phyloP scores from a whole-genome alignment of 2,329 filamentous ascomycete species.

The Colletotrichum sp. region DNA sequence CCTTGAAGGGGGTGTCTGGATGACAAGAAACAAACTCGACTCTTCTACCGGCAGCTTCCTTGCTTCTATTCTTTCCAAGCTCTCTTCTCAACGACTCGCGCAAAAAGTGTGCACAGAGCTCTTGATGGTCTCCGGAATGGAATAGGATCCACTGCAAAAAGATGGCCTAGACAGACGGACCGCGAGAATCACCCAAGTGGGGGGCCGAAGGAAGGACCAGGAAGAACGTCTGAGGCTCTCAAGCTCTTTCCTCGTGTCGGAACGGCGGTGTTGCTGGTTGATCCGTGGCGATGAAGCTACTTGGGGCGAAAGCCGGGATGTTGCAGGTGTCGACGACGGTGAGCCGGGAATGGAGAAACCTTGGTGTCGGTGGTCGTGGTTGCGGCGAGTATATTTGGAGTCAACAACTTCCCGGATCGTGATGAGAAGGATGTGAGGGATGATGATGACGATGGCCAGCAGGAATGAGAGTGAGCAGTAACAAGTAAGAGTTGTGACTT shows the following conservation, averaged over 20 bases:
- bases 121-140: slow-evolving; percentile 9
- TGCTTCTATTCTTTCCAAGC: slow-evolving; percentile 16
- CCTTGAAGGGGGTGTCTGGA: slow-evolving; percentile 15
- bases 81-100: slow-evolving; percentile 6
- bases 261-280: not conserved
- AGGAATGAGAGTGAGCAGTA: not conserved
- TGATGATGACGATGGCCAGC: not conserved
- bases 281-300: slow-evolving; percentile 10
- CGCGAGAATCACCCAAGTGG: slow-evolving; percentile 23
- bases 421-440: not conserved
- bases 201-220: slow-evolving; percentile 16
- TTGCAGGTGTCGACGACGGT: slow-evolving; percentile 15
- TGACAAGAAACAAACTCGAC: slow-evolving; percentile 19
- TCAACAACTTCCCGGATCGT: not conserved
- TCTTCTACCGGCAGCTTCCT: slow-evolving; percentile 9
- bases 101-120: slow-evolving; percentile 22
- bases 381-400: not conserved
- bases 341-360: slow-evolving; percentile 19
- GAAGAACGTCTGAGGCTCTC: slow-evolving; percentile 17
- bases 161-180: slow-evolving; percentile 20
- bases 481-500: not conserved
- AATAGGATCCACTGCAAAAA: slow-evolving; percentile 15
- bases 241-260: not conserved
- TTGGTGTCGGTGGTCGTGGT: slow-evolving; percentile 1
- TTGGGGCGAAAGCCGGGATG: slow-evolving; percentile 8